Base-by-base conservation (phyloP, 441 rosid genomes). In the Eutrema salsugineum region DNA sequence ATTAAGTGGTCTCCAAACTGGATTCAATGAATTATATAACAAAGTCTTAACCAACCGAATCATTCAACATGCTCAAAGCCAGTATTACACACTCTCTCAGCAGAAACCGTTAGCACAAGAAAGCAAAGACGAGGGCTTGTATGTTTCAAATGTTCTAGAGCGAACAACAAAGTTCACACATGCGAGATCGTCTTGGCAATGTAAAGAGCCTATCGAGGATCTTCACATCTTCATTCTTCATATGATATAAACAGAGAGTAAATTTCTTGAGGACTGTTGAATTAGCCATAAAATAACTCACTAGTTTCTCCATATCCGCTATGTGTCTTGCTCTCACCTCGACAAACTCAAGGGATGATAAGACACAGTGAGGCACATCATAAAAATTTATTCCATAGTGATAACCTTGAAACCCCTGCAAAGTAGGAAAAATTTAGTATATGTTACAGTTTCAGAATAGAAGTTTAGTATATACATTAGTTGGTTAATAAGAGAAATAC, bases 121-220 rank as follows among this genome's bases (percentile, higher is more conserved):
- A 30, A 30, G 16, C 17, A 30, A 27, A 51, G 35, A 49, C 19
- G 11, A 36, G 16, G 49, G 49, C 40, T 51, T 22, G 47, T 49
- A 24, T 30, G 38, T 44, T 62, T 20, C 47, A 20, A 5, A 39
- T 53, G 50, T 15, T 53, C 27, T 16, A 16, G 27, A 66, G 24
- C 28, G 27, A 24, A 43, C 63, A 43, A 54, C 32, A 63, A 63
- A 63, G 32, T 33, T 72, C 70, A 63, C 64, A 64, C 15, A 17
- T 5, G 16, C 20, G n/a, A 50, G 63, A 71, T 40, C 24, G 11
- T 19, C 70, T 71, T 32, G 43, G 53, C 6, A 54, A n/a, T 24
- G 48, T 28, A 43, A 42, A 35, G 65, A 64, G 38, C 32, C 55
- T n/a, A 10, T 35, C 4, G 22, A 36, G 65, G 12, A 15, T 63